These are phyloP conservation scores for Salvia miltiorrhiza DNA, from an alignment of 257 asterid genomes.

Conservation along the genomic window DNA sequence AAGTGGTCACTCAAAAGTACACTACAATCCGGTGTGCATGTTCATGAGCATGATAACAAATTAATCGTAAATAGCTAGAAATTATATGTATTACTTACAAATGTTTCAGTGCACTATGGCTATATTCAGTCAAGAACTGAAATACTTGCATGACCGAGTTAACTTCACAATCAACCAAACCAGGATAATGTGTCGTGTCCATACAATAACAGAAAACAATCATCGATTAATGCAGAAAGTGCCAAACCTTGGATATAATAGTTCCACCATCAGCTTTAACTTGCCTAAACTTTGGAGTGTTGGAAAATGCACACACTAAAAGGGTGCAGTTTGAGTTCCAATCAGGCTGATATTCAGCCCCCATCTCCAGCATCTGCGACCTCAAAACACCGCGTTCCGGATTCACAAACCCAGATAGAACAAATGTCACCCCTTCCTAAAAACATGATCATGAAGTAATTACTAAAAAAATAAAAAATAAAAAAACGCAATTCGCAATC, in stretches of 20 bases:
- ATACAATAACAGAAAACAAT: neutral
- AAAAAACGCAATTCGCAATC: neutral
- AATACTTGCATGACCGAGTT: neutral
- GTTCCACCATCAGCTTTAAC: conserved; percentile 88
- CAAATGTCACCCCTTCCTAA: conserved; percentile 85
- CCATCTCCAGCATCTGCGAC: conserved; percentile 92
- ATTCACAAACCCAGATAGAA: conserved; percentile 90
- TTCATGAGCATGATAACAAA: conserved; percentile 3
- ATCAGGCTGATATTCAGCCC: conserved; percentile 87
- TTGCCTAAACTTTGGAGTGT: conserved; percentile 90
- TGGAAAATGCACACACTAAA: conserved; percentile 75
- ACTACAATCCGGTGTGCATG: neutral
- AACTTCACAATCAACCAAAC: conserved; percentile 5
- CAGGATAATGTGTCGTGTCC: neutral
- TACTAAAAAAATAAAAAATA: neutral
- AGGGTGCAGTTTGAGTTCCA: conserved; percentile 84
- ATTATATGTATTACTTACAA: no score
- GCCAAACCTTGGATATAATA: conserved; percentile 69
- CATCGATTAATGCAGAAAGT: neutral
- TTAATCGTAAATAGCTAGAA: no score
- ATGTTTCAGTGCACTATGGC: neutral
- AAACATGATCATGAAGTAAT: neutral
- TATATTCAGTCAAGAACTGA: neutral
- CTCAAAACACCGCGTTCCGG: conserved; percentile 79
- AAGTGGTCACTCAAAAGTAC: neutral